phyloP scores from a whole-genome alignment of 2,329 filamentous ascomycete genomes.

The Colletotrichum sp. region DNA sequence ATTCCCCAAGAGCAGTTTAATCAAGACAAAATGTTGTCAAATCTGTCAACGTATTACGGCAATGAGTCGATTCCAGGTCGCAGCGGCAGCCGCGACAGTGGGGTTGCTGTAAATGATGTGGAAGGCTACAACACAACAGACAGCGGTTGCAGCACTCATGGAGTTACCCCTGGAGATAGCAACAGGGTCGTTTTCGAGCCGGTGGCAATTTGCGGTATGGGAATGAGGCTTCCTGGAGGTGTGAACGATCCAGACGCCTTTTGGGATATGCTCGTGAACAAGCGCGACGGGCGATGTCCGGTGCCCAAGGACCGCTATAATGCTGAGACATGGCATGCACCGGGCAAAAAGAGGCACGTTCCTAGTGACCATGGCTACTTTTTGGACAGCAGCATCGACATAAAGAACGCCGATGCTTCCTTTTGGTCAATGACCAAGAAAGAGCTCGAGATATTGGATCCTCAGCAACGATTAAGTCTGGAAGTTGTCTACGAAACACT shows the following conservation, averaged over 20 bases:
- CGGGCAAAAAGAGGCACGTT: background rate
- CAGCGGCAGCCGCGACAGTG: background rate
- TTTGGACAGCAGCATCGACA: background rate
- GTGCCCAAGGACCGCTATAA: constrained; percentile 5
- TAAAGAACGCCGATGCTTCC: background rate
- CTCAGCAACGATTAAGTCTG: constrained; percentile 33
- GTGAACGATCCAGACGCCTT: background rate
- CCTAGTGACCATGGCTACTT: background rate
- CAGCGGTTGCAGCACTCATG: background rate
- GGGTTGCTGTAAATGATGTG: background rate
- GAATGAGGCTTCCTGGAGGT: background rate
- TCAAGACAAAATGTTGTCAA: background rate
- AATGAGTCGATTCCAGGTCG: background rate
- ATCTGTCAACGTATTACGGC: background rate
- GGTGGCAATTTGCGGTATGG: constrained; percentile 1
- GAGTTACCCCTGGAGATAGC: background rate
- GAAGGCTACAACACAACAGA: background rate
- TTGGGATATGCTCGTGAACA: constrained; percentile 3
- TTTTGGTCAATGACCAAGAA: constrained; percentile 6
- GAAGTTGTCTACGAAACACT: constrained; percentile 36
- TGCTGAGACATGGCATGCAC: background rate
- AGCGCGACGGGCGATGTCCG: background rate
- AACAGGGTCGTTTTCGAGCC: background rate
- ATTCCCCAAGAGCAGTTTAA: background rate
- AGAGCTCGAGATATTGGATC: constrained; percentile 27